A percentile compares a stretch with the other conserved stretches of the same genome.
These are phyloP conservation scores for Pseudocercospora pini-densiflorae DNA, from an alignment of 2,329 filamentous ascomycete genomes.

Conservation along the genomic window DNA sequence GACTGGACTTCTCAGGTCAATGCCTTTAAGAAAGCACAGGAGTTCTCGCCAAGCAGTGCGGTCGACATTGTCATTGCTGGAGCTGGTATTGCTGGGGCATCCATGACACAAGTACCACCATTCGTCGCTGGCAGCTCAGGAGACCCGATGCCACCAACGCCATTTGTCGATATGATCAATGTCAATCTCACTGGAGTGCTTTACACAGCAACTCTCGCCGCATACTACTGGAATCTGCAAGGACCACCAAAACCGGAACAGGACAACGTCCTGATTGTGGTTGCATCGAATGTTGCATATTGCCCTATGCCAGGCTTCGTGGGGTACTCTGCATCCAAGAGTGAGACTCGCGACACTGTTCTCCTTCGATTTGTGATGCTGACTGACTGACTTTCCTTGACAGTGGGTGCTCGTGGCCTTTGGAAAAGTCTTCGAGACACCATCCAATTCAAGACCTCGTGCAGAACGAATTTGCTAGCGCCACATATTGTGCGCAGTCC, in stretches of 20 bases:
- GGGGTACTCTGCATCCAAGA: slow-evolving; percentile 18
- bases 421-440: slow-evolving; percentile 14
- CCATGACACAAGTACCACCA: slow-evolving; percentile 13
- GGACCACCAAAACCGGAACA: no score
- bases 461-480: slow-evolving; percentile 18
- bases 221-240: slow-evolving; percentile 14
- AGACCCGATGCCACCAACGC: slow-evolving; percentile 8
- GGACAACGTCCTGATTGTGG: slow-evolving; percentile 15
- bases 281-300: slow-evolving; percentile 17
- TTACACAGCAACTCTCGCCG: slow-evolving; percentile 19
- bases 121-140: not conserved
- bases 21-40: slow-evolving; percentile 39
- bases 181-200: slow-evolving; percentile 18
- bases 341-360: not conserved
- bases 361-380: not conserved
- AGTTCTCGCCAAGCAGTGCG: slow-evolving; percentile 27
- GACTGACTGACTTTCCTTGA: not conserved
- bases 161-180: slow-evolving; percentile 14
- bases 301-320: slow-evolving; percentile 9
- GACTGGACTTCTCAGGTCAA: slow-evolving; percentile 35
- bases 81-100: slow-evolving; percentile 30
- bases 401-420: slow-evolving; percentile 12
- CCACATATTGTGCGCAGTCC: slow-evolving; percentile 20
- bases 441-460: not conserved
- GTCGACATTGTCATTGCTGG: slow-evolving; percentile 39